Evolutionary conservation across 2,329 filamentous ascomycete genomes (phyloP), one percentile per base, ranked within the genome.

Genomic region (Gnomoniopsis smithogilvyi): DNA sequence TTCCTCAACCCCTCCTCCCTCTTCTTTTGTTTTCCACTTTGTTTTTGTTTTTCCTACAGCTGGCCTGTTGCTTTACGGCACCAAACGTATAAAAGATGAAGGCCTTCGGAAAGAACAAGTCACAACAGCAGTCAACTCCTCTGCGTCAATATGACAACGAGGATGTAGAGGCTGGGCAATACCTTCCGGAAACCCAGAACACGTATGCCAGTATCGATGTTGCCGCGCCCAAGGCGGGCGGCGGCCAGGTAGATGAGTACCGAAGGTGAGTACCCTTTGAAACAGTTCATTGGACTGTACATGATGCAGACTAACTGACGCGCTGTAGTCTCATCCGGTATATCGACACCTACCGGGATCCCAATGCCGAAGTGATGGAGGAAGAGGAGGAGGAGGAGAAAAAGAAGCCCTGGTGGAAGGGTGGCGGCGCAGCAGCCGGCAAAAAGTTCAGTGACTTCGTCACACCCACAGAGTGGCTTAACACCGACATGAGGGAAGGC

Each of bases 391-490:
- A 70, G 34, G 62, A 62, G 1, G 53, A 64, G 21, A 65, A 70
- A 64, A 66, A 66, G 53, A 64, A 66, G 43, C 70, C 70, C 14
- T 72, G 70, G 70, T 75, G 73, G 72, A 68, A 69, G 58, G 74
- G 73, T 69, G 64, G 62, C 34, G 64, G 66, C 63, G 69, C 67
- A 45, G 66, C 66, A 47, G 63, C 60, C 10, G 67, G 61, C 46
- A 65, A 67, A 33, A 67, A 67, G 59, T 51, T 67, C 45, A 70
- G 67, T 59, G 67, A 69, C 60, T 72, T 72, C 64, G 73, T 78
- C 63, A 74, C 84, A 34, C 88, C 88, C 24, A 81, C 85, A n/a
- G 86, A 89, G 51, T 90, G 84, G 85, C 75, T 90, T 67, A 80
- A 83, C 65, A 88, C 87, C 69, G 84, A 90, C 70, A 83, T 90